Evolutionary conservation across 2,329 filamentous ascomycete species (phyloP).

Genomic region (Hirsutella minnesotensis): DNA sequence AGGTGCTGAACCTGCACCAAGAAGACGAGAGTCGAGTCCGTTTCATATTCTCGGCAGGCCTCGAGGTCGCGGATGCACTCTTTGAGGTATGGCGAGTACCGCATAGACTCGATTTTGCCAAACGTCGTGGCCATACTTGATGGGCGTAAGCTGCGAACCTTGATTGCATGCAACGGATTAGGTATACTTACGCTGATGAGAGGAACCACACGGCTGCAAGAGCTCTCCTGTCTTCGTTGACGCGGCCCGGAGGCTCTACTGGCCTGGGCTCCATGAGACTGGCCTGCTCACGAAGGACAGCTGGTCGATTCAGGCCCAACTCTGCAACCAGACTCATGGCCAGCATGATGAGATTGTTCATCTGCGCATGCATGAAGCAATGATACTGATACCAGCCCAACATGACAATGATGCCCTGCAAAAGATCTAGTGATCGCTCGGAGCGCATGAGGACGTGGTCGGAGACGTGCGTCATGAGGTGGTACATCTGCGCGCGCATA

Average conservation of each 20-base stretch:
- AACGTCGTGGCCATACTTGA: slow-evolving; percentile 29
- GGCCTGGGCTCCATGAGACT: slow-evolving; percentile 29
- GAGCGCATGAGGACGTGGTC: slow-evolving; percentile 37
- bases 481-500: slow-evolving; percentile 38
- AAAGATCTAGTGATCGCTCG: slow-evolving; percentile 36
- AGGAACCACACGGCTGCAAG: slow-evolving; percentile 43
- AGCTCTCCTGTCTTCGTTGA: slow-evolving; percentile 39
- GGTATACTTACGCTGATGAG: slow-evolving; percentile 32
- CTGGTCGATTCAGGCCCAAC: slow-evolving; percentile 30
- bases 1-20: slow-evolving; percentile 38
- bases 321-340: slow-evolving; percentile 35
- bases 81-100: slow-evolving; percentile 39
- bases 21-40: slow-evolving; percentile 32
- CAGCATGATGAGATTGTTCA: slow-evolving; percentile 37
- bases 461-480: slow-evolving; percentile 31
- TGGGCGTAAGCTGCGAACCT: background rate
- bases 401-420: slow-evolving; percentile 36
- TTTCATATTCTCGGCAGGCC: slow-evolving; percentile 28
- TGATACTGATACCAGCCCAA: slow-evolving; percentile 42
- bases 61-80: slow-evolving; percentile 36
- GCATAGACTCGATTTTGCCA: slow-evolving; percentile 33
- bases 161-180: background rate
- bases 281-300: slow-evolving; percentile 28
- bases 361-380: slow-evolving; percentile 39
- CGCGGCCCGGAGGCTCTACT: slow-evolving; percentile 24